Evolutionary conservation across 2,329 filamentous ascomycete species (phyloP), one percentile per base, ranked within the genome.

Genomic region (Cladosporium sp.): DNA sequence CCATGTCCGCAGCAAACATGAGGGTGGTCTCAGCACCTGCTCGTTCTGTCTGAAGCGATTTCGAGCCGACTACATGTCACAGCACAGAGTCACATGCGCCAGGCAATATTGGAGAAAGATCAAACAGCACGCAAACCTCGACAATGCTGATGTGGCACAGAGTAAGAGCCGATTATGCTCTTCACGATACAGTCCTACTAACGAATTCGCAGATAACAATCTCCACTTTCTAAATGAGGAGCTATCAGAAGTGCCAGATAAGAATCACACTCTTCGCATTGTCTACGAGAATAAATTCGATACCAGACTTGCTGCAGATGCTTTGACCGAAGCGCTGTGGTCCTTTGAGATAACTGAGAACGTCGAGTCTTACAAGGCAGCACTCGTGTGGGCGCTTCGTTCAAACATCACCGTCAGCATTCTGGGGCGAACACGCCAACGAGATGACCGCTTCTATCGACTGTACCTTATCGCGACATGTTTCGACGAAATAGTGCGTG

Each of bases 361-460:
- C n/a, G 3, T 47, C 3, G 41, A 47, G 14, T 10, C 38, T n/a
- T 47, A 47, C 14, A 47, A 47, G 8, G n/a, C 41, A 21, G 41
- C 41, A 10, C 41, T 47, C 2, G n/a, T 47, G 3, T 12, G n/a
- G 41, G 41, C 41, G 7, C n/a, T 47, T 24, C 8, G 41, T 7
- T 44, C 21, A 2, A 21, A 21, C 0, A 21, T 44, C 41, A 3
- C 18, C 7, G 21, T 44, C 41, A 38, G 1, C 36, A 5, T 1
- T 38, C 2, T 15, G 36, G 14, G 5, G 36, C 36, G 12, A 5
- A 4, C 36, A 15, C 12, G 4, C 12, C 3, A 15, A 1, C 12
- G 5, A 15, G 3, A 1, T 1, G 0, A 5, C 36, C 1, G 12
- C 12, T 38, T 38, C 36, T 1, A 15, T 38, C 12, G 2, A 1